Evolutionary conservation across 73 alveolate species (phyloP), one percentile per base, ranked within the genome.

Genomic region (Paramecium caudatum): DNA sequence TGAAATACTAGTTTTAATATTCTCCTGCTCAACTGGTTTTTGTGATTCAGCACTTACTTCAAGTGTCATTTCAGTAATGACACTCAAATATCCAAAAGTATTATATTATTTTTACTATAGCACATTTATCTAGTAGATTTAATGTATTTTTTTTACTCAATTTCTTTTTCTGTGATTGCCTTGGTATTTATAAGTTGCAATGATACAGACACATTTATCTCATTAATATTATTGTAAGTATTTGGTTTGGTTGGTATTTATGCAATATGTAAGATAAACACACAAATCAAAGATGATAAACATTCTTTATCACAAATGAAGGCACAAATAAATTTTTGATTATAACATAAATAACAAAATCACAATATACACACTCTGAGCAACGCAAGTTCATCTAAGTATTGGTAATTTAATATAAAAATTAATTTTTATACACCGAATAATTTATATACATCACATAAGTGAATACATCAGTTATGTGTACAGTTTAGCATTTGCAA

Each of bases 381-480:
- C n/a, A n/a, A n/a, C n/a, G n/a, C n/a, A n/a, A n/a, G n/a, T n/a
- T n/a, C n/a, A n/a, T n/a, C n/a, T n/a, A n/a, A n/a, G n/a, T n/a
- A n/a, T n/a, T n/a, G n/a, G n/a, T n/a, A n/a, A n/a, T n/a, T n/a
- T n/a, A n/a, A n/a, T n/a, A n/a, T n/a, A n/a, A n/a, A n/a, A n/a
- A n/a, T n/a, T n/a, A n/a, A n/a, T n/a, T n/a, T n/a, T n/a, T n/a
- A n/a, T n/a, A n/a, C n/a, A n/a, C n/a, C n/a, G n/a, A n/a, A n/a
- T n/a, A n/a, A n/a, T n/a, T n/a, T n/a, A n/a, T n/a, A n/a, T n/a
- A n/a, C n/a, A n/a, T 55, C 80, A 55, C 80, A 55, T 55, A 8
- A 55, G 43, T 21, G 80, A 55, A 55, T 55, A 55, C 80, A 55
- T 55, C 45, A 55, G n/a, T 55, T 55, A 55, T 27, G 80, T 55